Base-by-base conservation (phyloP, 23 red algal genomes). In the Gracilaria caudata region DNA sequence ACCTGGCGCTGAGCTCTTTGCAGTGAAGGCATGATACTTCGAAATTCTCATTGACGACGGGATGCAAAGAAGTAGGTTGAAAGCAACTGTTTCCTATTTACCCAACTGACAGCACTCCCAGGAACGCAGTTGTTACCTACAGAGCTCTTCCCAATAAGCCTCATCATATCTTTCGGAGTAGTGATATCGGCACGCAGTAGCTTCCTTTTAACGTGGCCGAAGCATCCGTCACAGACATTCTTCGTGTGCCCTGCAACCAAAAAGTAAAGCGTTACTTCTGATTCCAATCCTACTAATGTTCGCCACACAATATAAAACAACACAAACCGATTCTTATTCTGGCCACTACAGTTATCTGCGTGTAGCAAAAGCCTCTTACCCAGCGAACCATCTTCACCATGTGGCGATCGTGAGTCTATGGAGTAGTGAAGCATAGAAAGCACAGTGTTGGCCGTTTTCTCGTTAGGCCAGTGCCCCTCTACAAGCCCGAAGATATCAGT, bases 391-490 rank as follows among this genome's bases (percentile, higher is more conserved):
- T 44, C 24, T 2, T 8, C 70, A 37, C 35, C 5, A n/a, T 51
- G 70, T 45, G 30, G 17, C 38, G 29, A 32, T 58, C 0, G 43
- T 20, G 24, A 45, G 20, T 74, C n/a, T 49, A 89, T 34, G 25
- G 32, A 25, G 49, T 80, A 37, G 60, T 79, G 0, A 4, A 89
- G 34, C 71, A 89, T 79, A 26, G 86, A 89, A 30, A 89, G 32
- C 17, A 89, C 73, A 7, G 57, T 47, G 56, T 79, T 80, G 20
- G 55, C 86, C 29, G 86, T 79, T 51, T 89, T 78, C 32, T 89
- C 86, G 60, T 89, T 64, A 20, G 86, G 86, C 86, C 86, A 56
- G 73, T 89, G 73, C 17, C 73, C 86, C 47, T 89, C 53, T 65
- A 68, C 2, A 19, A 79, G 58, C 28, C 68, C 70, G n/a, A 76